Conservation (phyloP, 768 basidiomycete species). For the Suillus plorans region DNA sequence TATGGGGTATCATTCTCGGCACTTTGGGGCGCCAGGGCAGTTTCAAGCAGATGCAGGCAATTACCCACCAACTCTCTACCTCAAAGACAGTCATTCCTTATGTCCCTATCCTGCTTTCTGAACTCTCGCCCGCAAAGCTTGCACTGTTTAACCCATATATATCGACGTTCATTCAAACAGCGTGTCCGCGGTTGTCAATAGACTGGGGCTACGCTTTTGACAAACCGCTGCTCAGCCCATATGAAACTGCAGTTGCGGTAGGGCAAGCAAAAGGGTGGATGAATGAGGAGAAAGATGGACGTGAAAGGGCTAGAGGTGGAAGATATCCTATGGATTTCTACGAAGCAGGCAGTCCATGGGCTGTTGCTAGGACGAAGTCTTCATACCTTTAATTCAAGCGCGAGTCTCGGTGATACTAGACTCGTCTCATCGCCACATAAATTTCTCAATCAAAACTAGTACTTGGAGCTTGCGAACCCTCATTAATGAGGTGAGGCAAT, state of each 20-base stretch:
- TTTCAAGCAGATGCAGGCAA: constrained; percentile 84
- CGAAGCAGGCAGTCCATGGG: constrained; percentile 75
- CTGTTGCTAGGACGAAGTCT: constrained; percentile 59
- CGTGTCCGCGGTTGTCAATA: constrained; percentile 93
- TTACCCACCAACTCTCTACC: constrained; percentile 64
- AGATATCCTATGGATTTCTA: constrained; percentile 98
- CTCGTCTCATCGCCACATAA: too few species aligned
- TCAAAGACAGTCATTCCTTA: constrained; percentile 64
- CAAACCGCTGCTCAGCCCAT: constrained; percentile 85
- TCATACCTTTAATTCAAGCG: constrained; percentile 29
- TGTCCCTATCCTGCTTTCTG: constrained; percentile 90
- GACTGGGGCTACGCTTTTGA: constrained; percentile 99
- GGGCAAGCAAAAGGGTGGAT: constrained; percentile 68
- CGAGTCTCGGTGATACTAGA: neutral
- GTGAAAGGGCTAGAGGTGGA: constrained; percentile 20
- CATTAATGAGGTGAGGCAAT: too few species aligned
- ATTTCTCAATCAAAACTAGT: too few species aligned
- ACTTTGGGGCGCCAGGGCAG: constrained; percentile 95
- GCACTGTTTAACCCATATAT: constrained; percentile 79
- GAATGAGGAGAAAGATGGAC: constrained; percentile 30
- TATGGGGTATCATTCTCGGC: constrained; percentile 93
- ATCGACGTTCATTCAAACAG: constrained; percentile 92
- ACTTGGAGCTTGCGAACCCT: too few species aligned
- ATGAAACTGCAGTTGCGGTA: constrained; percentile 87
- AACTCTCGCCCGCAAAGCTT: constrained; percentile 94